Conservation (phyloP, 495 filamentous ascomycete species). For the Cetradonia linearis region DNA sequence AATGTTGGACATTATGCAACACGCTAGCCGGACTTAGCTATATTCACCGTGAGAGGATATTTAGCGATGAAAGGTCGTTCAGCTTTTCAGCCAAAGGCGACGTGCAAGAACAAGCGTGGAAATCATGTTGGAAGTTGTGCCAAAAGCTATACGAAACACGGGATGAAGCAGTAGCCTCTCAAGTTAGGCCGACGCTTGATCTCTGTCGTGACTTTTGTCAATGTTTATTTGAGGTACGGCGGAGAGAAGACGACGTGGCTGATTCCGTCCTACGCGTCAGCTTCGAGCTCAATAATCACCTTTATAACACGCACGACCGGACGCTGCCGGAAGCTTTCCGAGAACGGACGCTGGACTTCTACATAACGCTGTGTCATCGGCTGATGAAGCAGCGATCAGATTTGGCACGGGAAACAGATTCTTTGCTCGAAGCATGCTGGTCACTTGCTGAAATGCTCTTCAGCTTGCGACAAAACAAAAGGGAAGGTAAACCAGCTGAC, state of each 20-base stretch:
- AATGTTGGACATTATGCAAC: constrained; percentile 93
- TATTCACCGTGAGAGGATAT: constrained; percentile 69
- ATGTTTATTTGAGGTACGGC: constrained; percentile 72
- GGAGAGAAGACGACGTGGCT: constrained; percentile 59
- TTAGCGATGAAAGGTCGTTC: constrained; percentile 58
- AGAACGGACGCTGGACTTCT: constrained; percentile 85
- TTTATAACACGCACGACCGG: constrained; percentile 84
- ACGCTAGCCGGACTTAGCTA: constrained; percentile 77
- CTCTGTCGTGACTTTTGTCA: constrained; percentile 88
- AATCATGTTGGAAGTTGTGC: constrained; percentile 83
- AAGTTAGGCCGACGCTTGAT: constrained; percentile 68
- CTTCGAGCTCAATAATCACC: constrained; percentile 89
- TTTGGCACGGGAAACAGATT: constrained; percentile 67
- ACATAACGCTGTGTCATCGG: constrained; percentile 83
- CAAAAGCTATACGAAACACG: constrained; percentile 75
- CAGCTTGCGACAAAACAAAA: constrained; percentile 73
- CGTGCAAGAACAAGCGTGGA: constrained; percentile 77
- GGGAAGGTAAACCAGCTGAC: constrained; percentile 61
- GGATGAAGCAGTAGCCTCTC: constrained; percentile 60
- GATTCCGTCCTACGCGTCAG: constrained; percentile 84
- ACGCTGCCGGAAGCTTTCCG: constrained; percentile 78
- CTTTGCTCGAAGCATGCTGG: constrained; percentile 80
- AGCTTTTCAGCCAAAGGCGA: constrained; percentile 56
- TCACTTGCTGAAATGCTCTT: constrained; percentile 88
- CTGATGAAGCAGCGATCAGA: constrained; percentile 85